A percentile compares a stretch with the other conserved stretches of the same genome.
Evolutionary conservation across 2,329 filamentous ascomycete genomes (phyloP).

Genomic region (Pseudopyricularia javanii): DNA sequence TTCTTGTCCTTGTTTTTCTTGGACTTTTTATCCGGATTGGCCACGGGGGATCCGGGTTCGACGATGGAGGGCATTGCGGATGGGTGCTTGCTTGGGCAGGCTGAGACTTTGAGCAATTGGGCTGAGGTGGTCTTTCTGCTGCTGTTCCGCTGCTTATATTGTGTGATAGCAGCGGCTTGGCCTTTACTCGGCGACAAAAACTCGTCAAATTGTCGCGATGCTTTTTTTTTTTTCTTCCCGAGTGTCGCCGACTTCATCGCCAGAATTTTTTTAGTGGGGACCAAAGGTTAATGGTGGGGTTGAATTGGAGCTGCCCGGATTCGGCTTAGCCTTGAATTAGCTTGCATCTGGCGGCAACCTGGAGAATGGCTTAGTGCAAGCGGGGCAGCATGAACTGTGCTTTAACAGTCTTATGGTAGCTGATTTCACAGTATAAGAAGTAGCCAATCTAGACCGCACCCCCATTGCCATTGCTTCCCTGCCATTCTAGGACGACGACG

Average conservation of each 20-base stretch:
- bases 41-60: background rate
- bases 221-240: background rate
- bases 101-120: background rate
- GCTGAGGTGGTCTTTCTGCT: background rate
- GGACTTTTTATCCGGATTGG: constrained; percentile 24
- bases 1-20: constrained; percentile 5
- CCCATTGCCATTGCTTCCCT: too few species aligned
- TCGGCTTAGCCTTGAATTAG: background rate
- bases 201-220: background rate
- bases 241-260: background rate
- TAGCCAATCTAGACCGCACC: too few species aligned
- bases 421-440: too few species aligned
- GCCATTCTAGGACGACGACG: too few species aligned
- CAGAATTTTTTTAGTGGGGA: constrained; percentile 1
- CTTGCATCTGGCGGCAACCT: background rate
- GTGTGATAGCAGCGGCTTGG: background rate
- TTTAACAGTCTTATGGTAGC: too few species aligned
- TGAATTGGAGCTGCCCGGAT: background rate
- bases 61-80: constrained; percentile 5
- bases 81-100: background rate
- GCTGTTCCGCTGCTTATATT: background rate
- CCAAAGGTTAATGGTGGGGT: background rate
- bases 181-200: background rate
- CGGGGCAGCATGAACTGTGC: background rate
- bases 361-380: background rate